Evolutionary conservation across 2,329 filamentous ascomycete genomes (phyloP).

Genomic region (Ophiocordyceps camponoti-saundersi): DNA sequence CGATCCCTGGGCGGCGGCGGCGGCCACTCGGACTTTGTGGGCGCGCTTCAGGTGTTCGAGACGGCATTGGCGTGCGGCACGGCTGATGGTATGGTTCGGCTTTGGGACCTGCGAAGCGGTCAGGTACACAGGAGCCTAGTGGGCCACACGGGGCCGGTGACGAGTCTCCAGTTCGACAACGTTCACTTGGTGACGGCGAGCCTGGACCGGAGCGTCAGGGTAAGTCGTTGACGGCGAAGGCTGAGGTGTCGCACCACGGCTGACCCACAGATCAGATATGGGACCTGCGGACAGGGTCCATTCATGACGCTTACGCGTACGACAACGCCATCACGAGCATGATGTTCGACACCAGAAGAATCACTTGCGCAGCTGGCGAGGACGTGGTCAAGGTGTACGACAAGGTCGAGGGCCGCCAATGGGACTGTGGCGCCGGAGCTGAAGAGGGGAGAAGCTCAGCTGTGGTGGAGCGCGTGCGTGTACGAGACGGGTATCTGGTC

Average conservation of each 20-base stretch:
- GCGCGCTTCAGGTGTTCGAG: slow-evolving; percentile 88
- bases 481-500: slow-evolving; percentile 86
- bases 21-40: slow-evolving; percentile 60
- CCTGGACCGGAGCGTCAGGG: slow-evolving; percentile 79
- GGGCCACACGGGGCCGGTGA: slow-evolving; percentile 88
- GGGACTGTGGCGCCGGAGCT: slow-evolving; percentile 82
- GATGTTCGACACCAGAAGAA: slow-evolving; percentile 89
- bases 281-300: slow-evolving; percentile 91
- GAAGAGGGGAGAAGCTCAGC: slow-evolving; percentile 47
- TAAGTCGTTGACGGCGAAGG: slow-evolving; percentile 29
- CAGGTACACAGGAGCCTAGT: slow-evolving; percentile 95
- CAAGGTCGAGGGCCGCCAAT: slow-evolving; percentile 87
- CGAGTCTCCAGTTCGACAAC: slow-evolving; percentile 90
- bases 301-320: slow-evolving; percentile 91
- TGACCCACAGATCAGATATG: slow-evolving; percentile 52
- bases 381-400: slow-evolving; percentile 96
- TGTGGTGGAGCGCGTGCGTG: slow-evolving; percentile 68
- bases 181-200: slow-evolving; percentile 88
- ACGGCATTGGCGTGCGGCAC: slow-evolving; percentile 91
- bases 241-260: neutral
- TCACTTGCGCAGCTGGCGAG: slow-evolving; percentile 79
- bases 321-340: slow-evolving; percentile 83
- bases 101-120: slow-evolving; percentile 93
- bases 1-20: slow-evolving; percentile 48
- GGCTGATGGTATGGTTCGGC: slow-evolving; percentile 86